Conservation (phyloP, 345 rosid species). For the Gossypioides kirkii region DNA sequence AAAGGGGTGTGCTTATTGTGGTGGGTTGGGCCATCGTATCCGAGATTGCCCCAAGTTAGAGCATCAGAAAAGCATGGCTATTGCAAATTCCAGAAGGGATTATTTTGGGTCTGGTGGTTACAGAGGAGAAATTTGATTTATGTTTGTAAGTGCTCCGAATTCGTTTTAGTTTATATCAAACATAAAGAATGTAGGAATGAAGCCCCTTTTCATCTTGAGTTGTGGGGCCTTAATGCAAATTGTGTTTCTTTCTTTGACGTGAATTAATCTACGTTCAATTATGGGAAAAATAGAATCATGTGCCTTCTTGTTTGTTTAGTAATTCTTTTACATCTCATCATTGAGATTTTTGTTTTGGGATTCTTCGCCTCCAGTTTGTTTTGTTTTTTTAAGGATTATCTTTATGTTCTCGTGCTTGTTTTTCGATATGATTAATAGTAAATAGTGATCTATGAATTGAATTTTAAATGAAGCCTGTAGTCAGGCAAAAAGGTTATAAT, state of each 20-base stretch:
- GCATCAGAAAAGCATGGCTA: conserved; percentile 76
- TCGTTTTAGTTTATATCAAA: not conserved
- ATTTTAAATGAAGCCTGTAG: not conserved
- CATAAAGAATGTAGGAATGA: not conserved
- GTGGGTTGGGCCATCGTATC: conserved; percentile 89
- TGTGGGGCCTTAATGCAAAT: not conserved
- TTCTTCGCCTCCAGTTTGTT: not conserved
- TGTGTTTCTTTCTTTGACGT: not conserved
- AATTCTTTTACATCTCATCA: not conserved
- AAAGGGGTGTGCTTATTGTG: conserved; percentile 94
- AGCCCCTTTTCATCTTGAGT: not conserved
- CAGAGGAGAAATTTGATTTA: conserved; percentile 65
- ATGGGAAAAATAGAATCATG: not conserved
- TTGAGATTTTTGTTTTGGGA: not conserved
- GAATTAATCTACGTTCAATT: not conserved
- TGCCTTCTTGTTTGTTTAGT: not conserved
- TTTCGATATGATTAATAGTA: too few species aligned
- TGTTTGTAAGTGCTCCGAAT: not conserved
- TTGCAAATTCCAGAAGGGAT: conserved; percentile 78
- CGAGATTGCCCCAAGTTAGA: conserved; percentile 85
- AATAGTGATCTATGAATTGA: not conserved
- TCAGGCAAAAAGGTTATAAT: not conserved
- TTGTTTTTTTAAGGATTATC: not conserved
- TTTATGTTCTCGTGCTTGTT: not conserved
- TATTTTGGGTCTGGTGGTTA: conserved; percentile 91